phyloP scores from a whole-genome alignment of 106 monocot genomes.

The Apostasia shenzhenica region DNA sequence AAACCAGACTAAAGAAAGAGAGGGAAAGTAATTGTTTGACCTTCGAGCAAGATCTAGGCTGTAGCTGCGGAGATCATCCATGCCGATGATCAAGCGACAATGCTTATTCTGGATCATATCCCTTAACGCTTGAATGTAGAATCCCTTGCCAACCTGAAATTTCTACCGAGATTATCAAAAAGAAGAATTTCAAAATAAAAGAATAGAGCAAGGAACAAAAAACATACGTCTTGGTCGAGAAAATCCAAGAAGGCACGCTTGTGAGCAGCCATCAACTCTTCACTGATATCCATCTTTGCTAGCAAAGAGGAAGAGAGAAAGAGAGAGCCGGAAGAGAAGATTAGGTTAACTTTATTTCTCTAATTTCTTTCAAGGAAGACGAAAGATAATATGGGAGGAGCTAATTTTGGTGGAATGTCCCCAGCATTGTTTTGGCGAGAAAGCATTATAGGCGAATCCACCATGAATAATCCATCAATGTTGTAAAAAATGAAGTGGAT shows the following conservation, averaged over 20 bases:
- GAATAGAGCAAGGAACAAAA: background rate
- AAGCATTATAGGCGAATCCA: no score
- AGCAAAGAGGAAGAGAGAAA: conserved; percentile 5
- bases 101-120: conserved; percentile 76
- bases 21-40: conserved; percentile 16
- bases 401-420: no score
- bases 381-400: no score
- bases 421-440: no score
- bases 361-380: background rate
- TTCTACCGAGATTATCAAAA: background rate
- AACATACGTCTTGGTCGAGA: conserved; percentile 74
- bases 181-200: background rate
- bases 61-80: conserved; percentile 85
- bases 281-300: conserved; percentile 77
- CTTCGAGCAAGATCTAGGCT: conserved; percentile 80
- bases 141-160: conserved; percentile 59
- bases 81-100: conserved; percentile 64
- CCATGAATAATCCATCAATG: no score
- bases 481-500: no score
- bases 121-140: conserved; percentile 62
- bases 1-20: background rate
- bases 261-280: conserved; percentile 74
- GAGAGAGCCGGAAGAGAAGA: conserved; percentile 1
- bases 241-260: conserved; percentile 85
- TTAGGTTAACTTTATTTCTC: background rate